Conservation (phyloP, 2,329 filamentous ascomycete genomes). For the Fusarium protoensiforme region DNA sequence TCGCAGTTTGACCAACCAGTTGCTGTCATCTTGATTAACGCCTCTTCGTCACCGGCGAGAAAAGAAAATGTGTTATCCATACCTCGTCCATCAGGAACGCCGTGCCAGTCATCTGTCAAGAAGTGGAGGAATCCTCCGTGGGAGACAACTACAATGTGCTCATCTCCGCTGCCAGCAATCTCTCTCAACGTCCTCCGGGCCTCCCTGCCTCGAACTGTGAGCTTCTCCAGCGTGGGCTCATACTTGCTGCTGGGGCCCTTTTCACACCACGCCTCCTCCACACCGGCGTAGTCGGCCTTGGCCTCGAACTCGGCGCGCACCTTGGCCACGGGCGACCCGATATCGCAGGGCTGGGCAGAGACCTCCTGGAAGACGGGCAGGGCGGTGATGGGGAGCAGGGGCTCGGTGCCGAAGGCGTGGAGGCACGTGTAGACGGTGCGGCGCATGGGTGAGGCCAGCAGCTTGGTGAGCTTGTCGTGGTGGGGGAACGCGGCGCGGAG, state of each 20-base stretch:
- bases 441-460: constrained; percentile 83
- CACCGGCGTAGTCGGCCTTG: constrained; percentile 70
- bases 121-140: constrained; percentile 90
- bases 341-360: constrained; percentile 79
- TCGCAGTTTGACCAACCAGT: constrained; percentile 83
- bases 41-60: neutral
- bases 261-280: constrained; percentile 76
- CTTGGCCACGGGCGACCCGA: constrained; percentile 67
- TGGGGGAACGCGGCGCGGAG: constrained; percentile 73
- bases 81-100: constrained; percentile 58
- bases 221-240: constrained; percentile 60
- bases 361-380: constrained; percentile 85
- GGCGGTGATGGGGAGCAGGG: constrained; percentile 65
- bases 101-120: constrained; percentile 83
- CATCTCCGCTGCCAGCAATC: constrained; percentile 60
- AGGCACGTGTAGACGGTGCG: constrained; percentile 85
- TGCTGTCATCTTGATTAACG: constrained; percentile 54
- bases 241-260: constrained; percentile 64
- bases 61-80: too few relatives aligned
- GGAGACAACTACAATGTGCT: constrained; percentile 79
- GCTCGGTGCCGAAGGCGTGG: constrained; percentile 70
- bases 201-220: constrained; percentile 70
- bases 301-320: constrained; percentile 71
- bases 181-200: constrained; percentile 69
- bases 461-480: constrained; percentile 72